Conservation (phyloP, 495 filamentous ascomycete species). For the Penicillium soppii region DNA sequence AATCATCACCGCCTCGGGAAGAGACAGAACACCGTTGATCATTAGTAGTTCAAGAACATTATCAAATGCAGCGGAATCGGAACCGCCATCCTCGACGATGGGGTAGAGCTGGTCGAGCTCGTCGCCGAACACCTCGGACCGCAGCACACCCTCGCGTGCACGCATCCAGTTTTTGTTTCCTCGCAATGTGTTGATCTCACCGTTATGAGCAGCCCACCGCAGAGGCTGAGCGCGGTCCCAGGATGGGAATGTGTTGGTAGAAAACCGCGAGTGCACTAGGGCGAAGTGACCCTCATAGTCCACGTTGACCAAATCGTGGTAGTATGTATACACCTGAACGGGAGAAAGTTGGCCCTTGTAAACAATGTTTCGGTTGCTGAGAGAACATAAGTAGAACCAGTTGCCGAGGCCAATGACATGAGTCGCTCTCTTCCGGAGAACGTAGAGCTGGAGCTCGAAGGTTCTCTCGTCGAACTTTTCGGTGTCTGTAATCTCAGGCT, state of each 20-base stretch:
- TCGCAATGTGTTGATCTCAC: conserved; percentile 97
- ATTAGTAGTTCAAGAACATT: conserved; percentile 94
- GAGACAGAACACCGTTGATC: conserved; percentile 95
- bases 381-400: conserved; percentile 98
- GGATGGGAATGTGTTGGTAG: conserved; percentile 98
- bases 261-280: conserved; percentile 96
- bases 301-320: conserved; percentile 94
- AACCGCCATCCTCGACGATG: conserved; percentile 95
- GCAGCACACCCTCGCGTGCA: conserved; percentile 92
- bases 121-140: conserved; percentile 88
- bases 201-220: conserved; percentile 97
- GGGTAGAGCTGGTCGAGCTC: conserved; percentile 91
- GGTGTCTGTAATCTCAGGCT: conserved; percentile 75
- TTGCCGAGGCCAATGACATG: conserved; percentile 94
- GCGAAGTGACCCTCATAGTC: conserved; percentile 99
- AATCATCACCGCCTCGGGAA: conserved; percentile 97
- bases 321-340: conserved; percentile 98
- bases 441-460: conserved; percentile 92
- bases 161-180: conserved; percentile 99
- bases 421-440: conserved; percentile 91
- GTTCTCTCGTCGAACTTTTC: conserved; percentile 77
- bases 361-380: conserved; percentile 98
- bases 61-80: conserved; percentile 97
- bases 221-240: conserved; percentile 98
- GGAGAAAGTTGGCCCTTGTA: conserved; percentile 98